These are phyloP conservation scores for Zygosaccharomyces gambellarensis DNA, from an alignment of 805 yeast genomes.

Conservation along the genomic window DNA sequence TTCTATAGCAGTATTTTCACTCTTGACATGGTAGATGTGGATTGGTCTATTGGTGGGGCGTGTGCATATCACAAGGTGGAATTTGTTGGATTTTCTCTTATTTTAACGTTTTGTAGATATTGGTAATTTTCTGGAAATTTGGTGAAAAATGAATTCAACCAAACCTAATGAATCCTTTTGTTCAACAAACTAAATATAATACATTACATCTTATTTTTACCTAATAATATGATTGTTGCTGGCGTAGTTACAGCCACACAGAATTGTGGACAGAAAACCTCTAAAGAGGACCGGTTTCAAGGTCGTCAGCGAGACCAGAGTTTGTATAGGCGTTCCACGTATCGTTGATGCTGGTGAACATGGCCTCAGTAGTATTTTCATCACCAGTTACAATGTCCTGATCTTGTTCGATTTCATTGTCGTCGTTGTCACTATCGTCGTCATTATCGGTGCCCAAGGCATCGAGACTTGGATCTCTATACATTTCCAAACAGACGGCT, in stretches of 20 bases:
- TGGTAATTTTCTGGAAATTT: background rate
- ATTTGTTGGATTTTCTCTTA: too few relatives aligned
- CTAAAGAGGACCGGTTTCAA: background rate
- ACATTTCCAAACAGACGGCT: conserved; percentile 34
- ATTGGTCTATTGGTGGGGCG: too few relatives aligned
- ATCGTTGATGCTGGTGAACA: conserved; percentile 5
- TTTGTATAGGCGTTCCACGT: conserved; percentile 3
- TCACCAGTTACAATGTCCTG: background rate
- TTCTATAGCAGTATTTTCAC: too few relatives aligned
- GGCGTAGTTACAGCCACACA: background rate
- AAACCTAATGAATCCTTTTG: background rate
- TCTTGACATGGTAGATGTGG: too few relatives aligned
- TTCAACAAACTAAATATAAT: background rate
- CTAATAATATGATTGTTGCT: background rate
- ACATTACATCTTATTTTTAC: background rate
- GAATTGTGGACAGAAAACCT: background rate
- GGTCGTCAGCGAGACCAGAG: conserved; percentile 8
- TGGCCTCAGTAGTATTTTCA: conserved; percentile 1
- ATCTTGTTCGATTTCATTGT: conserved; percentile 2
- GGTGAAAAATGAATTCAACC: background rate
- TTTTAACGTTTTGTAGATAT: background rate
- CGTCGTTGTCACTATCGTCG: background rate
- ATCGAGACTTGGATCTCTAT: conserved; percentile 12
- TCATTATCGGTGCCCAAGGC: conserved; percentile 9
- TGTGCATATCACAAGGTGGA: too few relatives aligned